A percentile compares a stretch with the other conserved stretches of the same genome.
These are phyloP conservation scores for Ogataea trehaloabstinens DNA, from an alignment of 805 yeast genomes.

Conservation along the genomic window DNA sequence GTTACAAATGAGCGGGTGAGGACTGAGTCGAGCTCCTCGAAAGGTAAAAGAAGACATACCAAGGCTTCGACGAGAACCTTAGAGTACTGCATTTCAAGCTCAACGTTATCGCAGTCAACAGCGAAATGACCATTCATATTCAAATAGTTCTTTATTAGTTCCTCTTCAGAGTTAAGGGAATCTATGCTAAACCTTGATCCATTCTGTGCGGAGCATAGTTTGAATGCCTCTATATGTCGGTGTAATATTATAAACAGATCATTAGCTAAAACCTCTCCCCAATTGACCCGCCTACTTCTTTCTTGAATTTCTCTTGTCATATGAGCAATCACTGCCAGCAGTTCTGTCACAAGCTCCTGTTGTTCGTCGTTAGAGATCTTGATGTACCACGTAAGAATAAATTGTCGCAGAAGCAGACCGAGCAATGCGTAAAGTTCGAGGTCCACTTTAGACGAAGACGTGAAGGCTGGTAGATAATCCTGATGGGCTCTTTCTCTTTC, in stretches of 20 bases:
- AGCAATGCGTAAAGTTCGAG: slow-evolving; percentile 44
- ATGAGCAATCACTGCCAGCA: slow-evolving; percentile 38
- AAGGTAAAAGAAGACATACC: slow-evolving; percentile 37
- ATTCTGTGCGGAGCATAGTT: slow-evolving; percentile 5
- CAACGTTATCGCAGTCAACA: slow-evolving; percentile 12
- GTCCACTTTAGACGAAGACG: slow-evolving; percentile 40
- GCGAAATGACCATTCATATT: slow-evolving; percentile 23
- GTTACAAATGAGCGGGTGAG: slow-evolving; percentile 38
- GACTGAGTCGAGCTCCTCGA: slow-evolving; percentile 38
- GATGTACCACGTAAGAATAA: slow-evolving; percentile 46
- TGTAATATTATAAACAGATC: slow-evolving; percentile 42
- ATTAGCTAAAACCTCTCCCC: slow-evolving; percentile 39
- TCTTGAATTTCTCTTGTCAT: slow-evolving; percentile 39
- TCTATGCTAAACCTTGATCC: slow-evolving; percentile 17
- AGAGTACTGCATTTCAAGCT: slow-evolving; percentile 33
- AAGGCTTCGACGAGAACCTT: slow-evolving; percentile 35
- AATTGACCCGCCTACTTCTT: slow-evolving; percentile 32
- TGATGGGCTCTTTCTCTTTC: slow-evolving; percentile 9
- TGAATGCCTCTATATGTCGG: slow-evolving; percentile 19
- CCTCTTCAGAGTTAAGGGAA: slow-evolving; percentile 5
- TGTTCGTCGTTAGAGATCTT: slow-evolving; percentile 37
- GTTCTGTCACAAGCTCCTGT: slow-evolving; percentile 40
- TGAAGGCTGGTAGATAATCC: slow-evolving; percentile 36
- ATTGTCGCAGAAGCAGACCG: slow-evolving; percentile 45
- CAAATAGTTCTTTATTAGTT: slow-evolving; percentile 15